Base-by-base conservation (phyloP, 768 basidiomycete species). In the Mycena alexandri region DNA sequence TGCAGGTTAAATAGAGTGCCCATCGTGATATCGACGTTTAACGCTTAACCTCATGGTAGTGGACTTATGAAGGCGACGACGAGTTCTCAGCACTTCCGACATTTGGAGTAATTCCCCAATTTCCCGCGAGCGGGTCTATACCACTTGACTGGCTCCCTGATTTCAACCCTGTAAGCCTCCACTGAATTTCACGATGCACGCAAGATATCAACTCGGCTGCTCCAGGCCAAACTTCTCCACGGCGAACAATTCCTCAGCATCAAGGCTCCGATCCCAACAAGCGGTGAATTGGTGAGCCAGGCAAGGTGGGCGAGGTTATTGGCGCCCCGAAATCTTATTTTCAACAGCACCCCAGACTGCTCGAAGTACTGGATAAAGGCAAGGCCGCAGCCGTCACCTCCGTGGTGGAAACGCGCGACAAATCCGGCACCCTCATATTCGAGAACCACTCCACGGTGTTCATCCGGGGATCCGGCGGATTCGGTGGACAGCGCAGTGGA, bases 191-290 rank as follows among this genome's bases (percentile, higher is more conserved):
- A 38, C 38, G 10, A 38, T 38, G 38, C 11, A 11, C 38, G 38
- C 38, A 38, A 14, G 10, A 14, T 11, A 38, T 14, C 38, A 10
- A 38, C 10, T 14, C 3, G 38, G 14, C 11, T 38, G 10, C 38
- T 54, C 2, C 67, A 95, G 94, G 94, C 96, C 52, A 98, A 95
- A 80, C 84, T 99, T n/a, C 86, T 99, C 19, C 98, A 99, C 76
- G 98, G 98, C 50, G 98, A 99, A 76, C 98, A 99, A 74, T 99
- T 94, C 78, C 81, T 99, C 72, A 86, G 89, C 67, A 94, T 99
- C 77, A 91, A 93, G 73, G 89, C 82, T 2, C 90, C 93, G 0
- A 93, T 99, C 66, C 96, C 97, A 0, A 94, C 94, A 0, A 89
- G 85, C 65, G 97, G 89, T 0, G 88, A 91, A 22, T 82, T 99